Percentiles rank a stretch among this genome's conserved stretches.
phyloP scores from a whole-genome alignment of 106 monocot genomes.

The Apostasia ramifera region DNA sequence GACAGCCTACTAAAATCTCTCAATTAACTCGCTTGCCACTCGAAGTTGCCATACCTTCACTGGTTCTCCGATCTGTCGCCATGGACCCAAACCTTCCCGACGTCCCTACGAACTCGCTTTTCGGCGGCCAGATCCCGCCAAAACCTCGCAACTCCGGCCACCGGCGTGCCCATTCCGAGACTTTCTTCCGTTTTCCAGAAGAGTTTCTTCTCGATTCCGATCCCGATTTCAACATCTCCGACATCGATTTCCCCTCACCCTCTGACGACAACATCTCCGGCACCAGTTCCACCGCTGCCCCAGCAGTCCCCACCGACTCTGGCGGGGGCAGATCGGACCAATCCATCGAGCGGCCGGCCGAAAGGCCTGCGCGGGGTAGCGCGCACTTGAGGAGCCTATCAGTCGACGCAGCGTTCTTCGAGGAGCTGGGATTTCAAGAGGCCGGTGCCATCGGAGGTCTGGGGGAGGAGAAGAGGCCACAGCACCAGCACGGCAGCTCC shows the following conservation, averaged over 20 bases:
- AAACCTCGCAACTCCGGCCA: conserved; percentile 19
- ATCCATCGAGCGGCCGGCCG: conserved; percentile 1
- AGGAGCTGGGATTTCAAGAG: conserved; percentile 39
- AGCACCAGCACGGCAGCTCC: conserved; percentile 58
- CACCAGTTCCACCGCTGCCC: conserved; percentile 13
- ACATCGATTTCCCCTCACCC: conserved; percentile 74
- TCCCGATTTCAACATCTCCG: conserved; percentile 57
- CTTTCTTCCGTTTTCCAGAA: conserved; percentile 68
- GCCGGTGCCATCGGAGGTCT: not conserved
- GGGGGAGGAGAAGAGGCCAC: conserved; percentile 11
- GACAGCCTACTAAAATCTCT: no score
- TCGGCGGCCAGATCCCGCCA: not conserved
- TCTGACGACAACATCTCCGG: conserved; percentile 47
- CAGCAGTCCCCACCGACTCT: not conserved
- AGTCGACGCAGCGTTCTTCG: conserved; percentile 82
- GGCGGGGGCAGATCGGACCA: not conserved
- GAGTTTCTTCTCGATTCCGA: conserved; percentile 72
- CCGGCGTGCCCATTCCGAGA: conserved; percentile 87
- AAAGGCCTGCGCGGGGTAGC: not conserved
- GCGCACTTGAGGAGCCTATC: conserved; percentile 67
- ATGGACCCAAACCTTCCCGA: not conserved
- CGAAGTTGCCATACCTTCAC: not conserved
- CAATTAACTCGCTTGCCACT: no score
- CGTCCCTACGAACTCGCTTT: not conserved
- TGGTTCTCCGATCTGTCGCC: not conserved